Percentiles rank a stretch among this genome's conserved stretches.
Evolutionary conservation across 2,329 filamentous ascomycete genomes (phyloP).

Genomic region (Cercospora brassicicola): DNA sequence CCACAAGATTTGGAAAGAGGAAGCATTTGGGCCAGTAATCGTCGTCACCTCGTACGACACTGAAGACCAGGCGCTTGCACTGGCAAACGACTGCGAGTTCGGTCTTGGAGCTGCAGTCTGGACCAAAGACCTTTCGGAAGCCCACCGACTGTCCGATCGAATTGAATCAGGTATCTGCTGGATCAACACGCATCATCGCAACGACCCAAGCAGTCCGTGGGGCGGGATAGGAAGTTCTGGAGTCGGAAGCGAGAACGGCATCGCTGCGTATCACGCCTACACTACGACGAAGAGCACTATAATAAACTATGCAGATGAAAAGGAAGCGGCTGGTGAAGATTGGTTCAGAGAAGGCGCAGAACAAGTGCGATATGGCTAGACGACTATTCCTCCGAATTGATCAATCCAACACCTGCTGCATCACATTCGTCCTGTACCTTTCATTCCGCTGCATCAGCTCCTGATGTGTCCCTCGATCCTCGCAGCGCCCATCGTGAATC

Average conservation of each 20-base stretch:
- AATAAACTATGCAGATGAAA: constrained; percentile 64
- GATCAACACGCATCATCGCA: constrained; percentile 63
- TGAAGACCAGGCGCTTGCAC: constrained; percentile 45
- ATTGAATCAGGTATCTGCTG: constrained; percentile 70
- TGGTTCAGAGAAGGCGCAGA: constrained; percentile 65
- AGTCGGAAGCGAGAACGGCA: constrained; percentile 70
- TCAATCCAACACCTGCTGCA: constrained; percentile 5
- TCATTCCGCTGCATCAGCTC: constrained; percentile 42
- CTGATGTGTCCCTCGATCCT: constrained; percentile 42
- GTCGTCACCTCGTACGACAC: constrained; percentile 46
- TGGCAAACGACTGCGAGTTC: constrained; percentile 55
- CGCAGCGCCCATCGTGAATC: constrained; percentile 40
- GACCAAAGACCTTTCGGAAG: constrained; percentile 55
- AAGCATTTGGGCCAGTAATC: constrained; percentile 50
- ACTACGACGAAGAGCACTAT: constrained; percentile 63
- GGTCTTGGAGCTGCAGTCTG: constrained; percentile 54
- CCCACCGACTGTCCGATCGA: constrained; percentile 49
- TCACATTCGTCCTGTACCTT: constrained; percentile 34
- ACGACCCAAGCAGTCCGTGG: constrained; percentile 71
- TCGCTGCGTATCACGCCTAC: constrained; percentile 52
- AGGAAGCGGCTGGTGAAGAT: constrained; percentile 58
- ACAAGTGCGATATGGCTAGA: constrained; percentile 61
- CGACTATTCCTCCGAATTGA: not conserved
- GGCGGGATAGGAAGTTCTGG: constrained; percentile 64
- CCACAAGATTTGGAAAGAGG: constrained; percentile 47